Conservation (phyloP, 176 grass and related monocot genomes). For the Neostapfia colusana region DNA sequence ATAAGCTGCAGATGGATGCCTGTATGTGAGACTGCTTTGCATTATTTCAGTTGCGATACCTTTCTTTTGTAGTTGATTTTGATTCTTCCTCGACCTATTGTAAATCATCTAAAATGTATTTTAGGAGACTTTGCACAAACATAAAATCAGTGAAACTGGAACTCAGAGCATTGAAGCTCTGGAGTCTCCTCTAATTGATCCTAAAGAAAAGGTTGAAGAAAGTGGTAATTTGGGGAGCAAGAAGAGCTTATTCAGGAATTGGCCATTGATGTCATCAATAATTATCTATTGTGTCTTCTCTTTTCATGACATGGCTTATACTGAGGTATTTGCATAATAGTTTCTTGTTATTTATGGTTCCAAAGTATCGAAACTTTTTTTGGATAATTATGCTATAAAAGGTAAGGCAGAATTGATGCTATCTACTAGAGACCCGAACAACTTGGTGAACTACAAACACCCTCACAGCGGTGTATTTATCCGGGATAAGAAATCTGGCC, state of each 20-base stretch:
- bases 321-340: constrained; percentile 46
- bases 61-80: not conserved
- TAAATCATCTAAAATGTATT: constrained; percentile 26
- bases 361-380: not conserved
- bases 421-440: not conserved
- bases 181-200: constrained; percentile 52
- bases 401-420: not conserved
- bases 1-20: constrained; percentile 91
- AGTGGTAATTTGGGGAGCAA: constrained; percentile 36
- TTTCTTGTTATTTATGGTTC: not conserved
- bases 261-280: constrained; percentile 97
- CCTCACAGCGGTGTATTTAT: not conserved
- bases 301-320: constrained; percentile 92
- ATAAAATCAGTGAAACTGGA: constrained; percentile 38
- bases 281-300: constrained; percentile 81
- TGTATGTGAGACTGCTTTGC: constrained; percentile 51
- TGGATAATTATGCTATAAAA: constrained; percentile 27
- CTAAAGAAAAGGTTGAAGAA: constrained; percentile 44
- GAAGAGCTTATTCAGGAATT: constrained; percentile 83
- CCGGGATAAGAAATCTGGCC: not conserved
- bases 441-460: not conserved
- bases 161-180: constrained; percentile 50
- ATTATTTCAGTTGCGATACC: constrained; percentile 1
- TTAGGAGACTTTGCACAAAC: constrained; percentile 87
- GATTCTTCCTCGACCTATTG: not conserved